Percentiles rank a stretch among this genome's conserved stretches.
These are phyloP conservation scores for Otatea glauca DNA, from an alignment of 176 grass and related monocot genomes.

Conservation along the genomic window DNA sequence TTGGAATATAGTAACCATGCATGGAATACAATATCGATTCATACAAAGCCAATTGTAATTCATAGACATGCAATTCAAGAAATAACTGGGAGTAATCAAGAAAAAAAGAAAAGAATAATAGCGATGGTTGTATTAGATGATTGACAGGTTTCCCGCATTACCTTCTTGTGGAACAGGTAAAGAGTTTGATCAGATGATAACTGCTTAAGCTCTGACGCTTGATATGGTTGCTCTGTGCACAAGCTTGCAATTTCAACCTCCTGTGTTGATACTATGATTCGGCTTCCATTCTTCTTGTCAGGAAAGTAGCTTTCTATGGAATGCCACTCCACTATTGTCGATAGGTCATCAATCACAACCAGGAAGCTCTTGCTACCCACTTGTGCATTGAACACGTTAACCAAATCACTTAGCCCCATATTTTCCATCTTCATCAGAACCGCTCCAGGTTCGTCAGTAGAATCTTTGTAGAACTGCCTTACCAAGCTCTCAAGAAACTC, in stretches of 20 bases:
- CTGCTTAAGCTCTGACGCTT: background rate
- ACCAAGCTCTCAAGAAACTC: too few relatives aligned
- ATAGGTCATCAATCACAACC: constrained; percentile 17
- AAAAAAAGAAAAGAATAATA: too few relatives aligned
- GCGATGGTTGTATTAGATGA: background rate
- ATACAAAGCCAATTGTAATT: too few relatives aligned
- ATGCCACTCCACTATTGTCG: constrained; percentile 13
- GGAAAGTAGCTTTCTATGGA: background rate
- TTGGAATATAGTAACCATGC: too few relatives aligned
- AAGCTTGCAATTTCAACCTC: background rate
- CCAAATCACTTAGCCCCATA: background rate
- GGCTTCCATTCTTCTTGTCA: background rate
- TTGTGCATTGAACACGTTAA: background rate
- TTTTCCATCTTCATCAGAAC: too few relatives aligned
- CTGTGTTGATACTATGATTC: background rate
- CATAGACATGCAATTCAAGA: too few relatives aligned
- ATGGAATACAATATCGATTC: too few relatives aligned
- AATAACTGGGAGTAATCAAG: too few relatives aligned
- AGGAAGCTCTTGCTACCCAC: constrained; percentile 4
- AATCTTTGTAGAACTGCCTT: too few relatives aligned
- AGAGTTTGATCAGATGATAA: background rate
- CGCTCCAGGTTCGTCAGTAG: too few relatives aligned
- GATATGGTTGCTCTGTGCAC: background rate
- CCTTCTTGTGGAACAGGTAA: background rate
- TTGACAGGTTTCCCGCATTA: background rate